Conservation (phyloP, 768 basidiomycete genomes). For the Rubroboletus satanas region DNA sequence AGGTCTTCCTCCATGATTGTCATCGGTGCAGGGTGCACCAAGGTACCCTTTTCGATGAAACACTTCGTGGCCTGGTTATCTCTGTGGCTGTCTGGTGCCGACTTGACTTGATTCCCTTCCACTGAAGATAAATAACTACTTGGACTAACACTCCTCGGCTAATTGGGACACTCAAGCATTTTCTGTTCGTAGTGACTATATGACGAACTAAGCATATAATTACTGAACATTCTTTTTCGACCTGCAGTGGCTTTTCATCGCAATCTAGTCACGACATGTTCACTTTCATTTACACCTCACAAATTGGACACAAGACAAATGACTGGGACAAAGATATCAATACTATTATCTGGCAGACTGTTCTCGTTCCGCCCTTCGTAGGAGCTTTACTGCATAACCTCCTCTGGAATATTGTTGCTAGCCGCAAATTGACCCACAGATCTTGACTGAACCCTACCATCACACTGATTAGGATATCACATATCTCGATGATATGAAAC, state of each 20-base stretch:
- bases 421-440: not conserved
- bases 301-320: not conserved
- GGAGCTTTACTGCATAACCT: not conserved
- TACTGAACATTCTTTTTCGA: not conserved
- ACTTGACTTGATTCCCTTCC: not conserved
- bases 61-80: not conserved
- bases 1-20: too few relatives aligned
- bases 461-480: not conserved
- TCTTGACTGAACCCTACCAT: not conserved
- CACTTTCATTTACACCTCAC: not conserved
- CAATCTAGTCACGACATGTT: not conserved
- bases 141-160: too few relatives aligned
- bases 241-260: not conserved
- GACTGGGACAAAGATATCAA: not conserved
- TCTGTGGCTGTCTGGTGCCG: not conserved
- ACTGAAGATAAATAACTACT: not conserved
- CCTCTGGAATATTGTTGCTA: not conserved
- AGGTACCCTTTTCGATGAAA: too few relatives aligned
- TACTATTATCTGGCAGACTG: not conserved
- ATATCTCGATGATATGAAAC: not conserved
- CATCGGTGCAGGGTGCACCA: too few relatives aligned
- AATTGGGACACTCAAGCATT: too few relatives aligned
- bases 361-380: not conserved
- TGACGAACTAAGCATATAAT: not conserved
- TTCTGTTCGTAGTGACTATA: not conserved